Evolutionary conservation across 345 rosid genomes (phyloP).

Genomic region (Salix suchowensis): DNA sequence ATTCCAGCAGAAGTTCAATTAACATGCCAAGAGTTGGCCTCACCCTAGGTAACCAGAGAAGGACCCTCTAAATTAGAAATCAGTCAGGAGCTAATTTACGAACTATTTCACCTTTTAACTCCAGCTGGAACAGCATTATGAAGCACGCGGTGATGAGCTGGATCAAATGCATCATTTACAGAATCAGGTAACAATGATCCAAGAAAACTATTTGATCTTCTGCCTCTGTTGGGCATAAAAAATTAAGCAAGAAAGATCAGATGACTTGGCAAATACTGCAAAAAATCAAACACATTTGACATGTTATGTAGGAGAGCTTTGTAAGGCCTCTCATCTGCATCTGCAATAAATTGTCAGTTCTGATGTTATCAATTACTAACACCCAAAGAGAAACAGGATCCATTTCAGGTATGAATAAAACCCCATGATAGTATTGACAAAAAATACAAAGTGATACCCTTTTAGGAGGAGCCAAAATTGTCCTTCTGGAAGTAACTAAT

Average conservation of each 20-base stretch:
- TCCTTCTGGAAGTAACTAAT: no score
- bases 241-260: neutral
- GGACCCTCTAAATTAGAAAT: neutral
- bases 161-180: constrained; percentile 74
- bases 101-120: constrained; percentile 54
- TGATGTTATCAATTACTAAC: no score
- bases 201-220: constrained; percentile 64
- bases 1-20: neutral
- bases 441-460: no score
- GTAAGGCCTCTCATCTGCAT: no score
- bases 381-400: no score
- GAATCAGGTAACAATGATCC: constrained; percentile 77
- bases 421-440: no score
- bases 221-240: constrained; percentile 37
- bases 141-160: constrained; percentile 72
- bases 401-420: no score
- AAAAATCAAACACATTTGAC: neutral
- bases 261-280: neutral
- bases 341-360: no score
- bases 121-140: constrained; percentile 65
- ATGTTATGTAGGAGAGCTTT: no score
- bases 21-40: neutral
- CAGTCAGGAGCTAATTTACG: neutral
- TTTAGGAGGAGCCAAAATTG: no score
- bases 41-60: neutral